A percentile compares a stretch with the other conserved stretches of the same genome.
These are phyloP conservation scores for Selaginella moellendorffii DNA, from an alignment of 75 land plant species.

Conservation along the genomic window DNA sequence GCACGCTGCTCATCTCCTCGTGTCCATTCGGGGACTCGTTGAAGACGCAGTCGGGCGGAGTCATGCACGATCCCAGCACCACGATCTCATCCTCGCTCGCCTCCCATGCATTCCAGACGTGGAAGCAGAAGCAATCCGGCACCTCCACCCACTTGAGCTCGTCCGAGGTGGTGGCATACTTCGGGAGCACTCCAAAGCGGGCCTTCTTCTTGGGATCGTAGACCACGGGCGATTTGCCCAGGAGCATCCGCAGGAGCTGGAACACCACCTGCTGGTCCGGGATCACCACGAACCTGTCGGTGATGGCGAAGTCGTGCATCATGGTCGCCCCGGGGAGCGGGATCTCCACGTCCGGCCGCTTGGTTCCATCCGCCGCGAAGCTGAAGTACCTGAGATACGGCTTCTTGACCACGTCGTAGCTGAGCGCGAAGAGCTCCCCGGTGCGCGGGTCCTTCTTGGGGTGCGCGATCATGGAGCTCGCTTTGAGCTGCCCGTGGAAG, in stretches of 20 bases:
- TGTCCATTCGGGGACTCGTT: slow-evolving; percentile 18
- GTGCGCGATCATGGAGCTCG: slow-evolving; percentile 55
- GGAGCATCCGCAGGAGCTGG: slow-evolving; percentile 35
- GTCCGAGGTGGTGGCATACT: slow-evolving; percentile 20
- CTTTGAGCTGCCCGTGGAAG: slow-evolving; percentile 44
- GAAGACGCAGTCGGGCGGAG: slow-evolving; percentile 47
- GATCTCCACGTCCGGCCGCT: slow-evolving; percentile 32
- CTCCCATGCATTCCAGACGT: slow-evolving; percentile 78
- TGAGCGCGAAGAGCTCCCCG: slow-evolving; percentile 41
- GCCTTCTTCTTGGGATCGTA: slow-evolving; percentile 37
- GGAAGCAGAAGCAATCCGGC: slow-evolving; percentile 46
- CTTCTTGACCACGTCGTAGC: slow-evolving; percentile 34
- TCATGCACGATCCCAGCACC: slow-evolving; percentile 57
- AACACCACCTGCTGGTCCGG: slow-evolving; percentile 71
- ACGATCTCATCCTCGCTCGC: slow-evolving; percentile 39
- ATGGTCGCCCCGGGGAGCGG: slow-evolving; percentile 34
- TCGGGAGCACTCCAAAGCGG: slow-evolving; percentile 41
- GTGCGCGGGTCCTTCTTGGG: slow-evolving; percentile 54
- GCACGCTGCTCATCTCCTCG: slow-evolving; percentile 25
- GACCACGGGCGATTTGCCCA: slow-evolving; percentile 38
- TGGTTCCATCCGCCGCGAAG: slow-evolving; percentile 14
- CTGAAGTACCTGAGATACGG: slow-evolving; percentile 51
- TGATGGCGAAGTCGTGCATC: slow-evolving; percentile 74
- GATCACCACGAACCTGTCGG: slow-evolving; percentile 33
- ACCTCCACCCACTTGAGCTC: slow-evolving; percentile 45